Percentiles rank a stretch among this genome's conserved stretches.
These are phyloP conservation scores for Catharanthus roseus DNA, from an alignment of 257 asterid genomes.

Conservation along the genomic window DNA sequence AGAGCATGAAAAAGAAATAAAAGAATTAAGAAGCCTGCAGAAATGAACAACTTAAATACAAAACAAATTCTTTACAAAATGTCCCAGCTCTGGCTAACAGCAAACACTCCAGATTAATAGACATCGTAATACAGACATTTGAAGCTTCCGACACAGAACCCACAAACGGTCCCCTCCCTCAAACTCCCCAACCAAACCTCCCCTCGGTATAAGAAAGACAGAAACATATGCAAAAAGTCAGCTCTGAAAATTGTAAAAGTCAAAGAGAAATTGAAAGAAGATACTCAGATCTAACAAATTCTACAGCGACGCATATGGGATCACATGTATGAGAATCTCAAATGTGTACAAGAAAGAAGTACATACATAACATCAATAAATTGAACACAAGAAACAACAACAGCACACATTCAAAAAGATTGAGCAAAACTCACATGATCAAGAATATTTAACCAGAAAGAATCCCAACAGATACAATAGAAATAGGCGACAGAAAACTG, in stretches of 20 bases:
- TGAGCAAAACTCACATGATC: conserved; percentile 18
- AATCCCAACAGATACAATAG: conserved; percentile 4
- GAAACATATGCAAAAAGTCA: not conserved
- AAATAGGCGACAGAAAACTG: not conserved
- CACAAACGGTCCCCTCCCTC: too few relatives aligned
- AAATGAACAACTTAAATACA: not conserved
- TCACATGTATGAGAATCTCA: not conserved
- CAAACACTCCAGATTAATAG: not conserved
- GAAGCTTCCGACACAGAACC: not conserved
- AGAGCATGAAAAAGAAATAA: not conserved
- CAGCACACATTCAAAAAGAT: not conserved
- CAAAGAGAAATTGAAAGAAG: not conserved
- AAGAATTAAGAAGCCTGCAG: not conserved
- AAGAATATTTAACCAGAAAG: conserved; percentile 1
- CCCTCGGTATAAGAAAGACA: not conserved
- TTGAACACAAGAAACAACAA: not conserved
- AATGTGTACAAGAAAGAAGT: not conserved
- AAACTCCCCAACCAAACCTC: too few relatives aligned
- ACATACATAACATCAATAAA: not conserved
- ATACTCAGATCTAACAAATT: conserved; percentile 12
- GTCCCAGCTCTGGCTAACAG: not conserved
- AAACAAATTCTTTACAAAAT: not conserved
- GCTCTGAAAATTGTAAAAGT: not conserved
- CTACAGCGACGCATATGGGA: not conserved
- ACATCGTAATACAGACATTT: not conserved